Percentiles rank a stretch among this genome's conserved stretches.
Conservation (phyloP, 768 basidiomycete species). For the Termitomyces bulborhizus region DNA sequence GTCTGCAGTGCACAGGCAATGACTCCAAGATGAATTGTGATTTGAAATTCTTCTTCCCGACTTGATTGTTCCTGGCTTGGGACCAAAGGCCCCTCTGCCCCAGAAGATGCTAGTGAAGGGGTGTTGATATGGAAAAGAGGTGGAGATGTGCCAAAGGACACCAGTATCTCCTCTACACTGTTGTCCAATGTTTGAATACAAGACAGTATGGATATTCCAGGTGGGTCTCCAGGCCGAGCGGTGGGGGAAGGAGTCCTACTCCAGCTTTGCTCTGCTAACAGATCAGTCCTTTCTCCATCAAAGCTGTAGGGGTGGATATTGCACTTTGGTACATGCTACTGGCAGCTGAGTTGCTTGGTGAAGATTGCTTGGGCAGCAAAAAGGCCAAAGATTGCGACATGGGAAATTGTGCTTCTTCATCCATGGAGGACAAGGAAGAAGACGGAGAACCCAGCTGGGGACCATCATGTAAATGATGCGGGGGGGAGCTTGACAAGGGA, state of each 20-base stretch:
- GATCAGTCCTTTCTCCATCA: background rate
- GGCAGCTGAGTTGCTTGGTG: too few relatives aligned
- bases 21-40: conserved; percentile 41
- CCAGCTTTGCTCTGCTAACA: background rate
- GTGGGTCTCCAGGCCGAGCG: background rate
- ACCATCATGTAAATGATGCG: background rate
- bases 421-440: conserved; percentile 56
- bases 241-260: conserved; percentile 13
- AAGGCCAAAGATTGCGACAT: conserved; percentile 75
- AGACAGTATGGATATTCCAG: background rate
- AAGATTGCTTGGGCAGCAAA: too few relatives aligned
- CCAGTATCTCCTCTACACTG: conserved; percentile 36
- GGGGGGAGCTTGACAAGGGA: conserved; percentile 5
- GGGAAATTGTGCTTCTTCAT: conserved; percentile 55
- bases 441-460: conserved; percentile 34
- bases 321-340: conserved; percentile 81
- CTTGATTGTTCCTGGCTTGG: conserved; percentile 2
- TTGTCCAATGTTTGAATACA: conserved; percentile 1
- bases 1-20: conserved; percentile 53
- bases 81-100: background rate
- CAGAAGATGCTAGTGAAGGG: conserved; percentile 23
- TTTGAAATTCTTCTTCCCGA: conserved; percentile 24
- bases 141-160: conserved; percentile 61
- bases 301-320: conserved; percentile 30
- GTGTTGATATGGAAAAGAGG: conserved; percentile 51